Evolutionary conservation across 768 basidiomycete species (phyloP).

Genomic region (Panus rudis): DNA sequence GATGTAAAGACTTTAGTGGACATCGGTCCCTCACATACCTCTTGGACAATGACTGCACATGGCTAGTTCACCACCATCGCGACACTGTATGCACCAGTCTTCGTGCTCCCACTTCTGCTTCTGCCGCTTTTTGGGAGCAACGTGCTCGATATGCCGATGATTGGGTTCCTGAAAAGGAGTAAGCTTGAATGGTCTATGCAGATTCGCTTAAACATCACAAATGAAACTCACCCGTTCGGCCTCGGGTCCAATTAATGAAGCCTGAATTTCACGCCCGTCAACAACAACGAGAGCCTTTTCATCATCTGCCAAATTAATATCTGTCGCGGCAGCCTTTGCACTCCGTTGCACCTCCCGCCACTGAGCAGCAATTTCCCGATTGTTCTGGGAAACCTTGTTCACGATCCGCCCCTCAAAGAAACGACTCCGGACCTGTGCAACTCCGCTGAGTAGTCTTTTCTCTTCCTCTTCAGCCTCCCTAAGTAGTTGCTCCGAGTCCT

Average conservation of each 20-base stretch:
- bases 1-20: neutral
- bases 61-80: slow-evolving; percentile 50
- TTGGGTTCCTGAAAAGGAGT: too few relatives aligned
- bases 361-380: slow-evolving; percentile 37
- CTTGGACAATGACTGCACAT: slow-evolving; percentile 46
- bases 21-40: slow-evolving; percentile 28
- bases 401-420: slow-evolving; percentile 47
- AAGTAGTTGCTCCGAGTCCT: slow-evolving; percentile 24
- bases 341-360: slow-evolving; percentile 43
- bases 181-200: too few relatives aligned
- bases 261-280: slow-evolving; percentile 30
- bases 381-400: slow-evolving; percentile 10
- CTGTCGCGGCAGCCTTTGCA: slow-evolving; percentile 22
- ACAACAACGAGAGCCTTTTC: slow-evolving; percentile 23
- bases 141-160: too few relatives aligned
- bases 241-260: slow-evolving; percentile 20
- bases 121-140: slow-evolving; percentile 25
- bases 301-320: slow-evolving; percentile 26
- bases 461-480: slow-evolving; percentile 50
- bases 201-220: too few relatives aligned
- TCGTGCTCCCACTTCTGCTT: slow-evolving; percentile 39
- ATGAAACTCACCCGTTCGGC: slow-evolving; percentile 24
- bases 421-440: slow-evolving; percentile 52
- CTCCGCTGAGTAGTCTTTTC: slow-evolving; percentile 38
- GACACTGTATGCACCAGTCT: slow-evolving; percentile 53